phyloP scores from a whole-genome alignment of 352 stramenopile species.

The Globisporangium nodosum region DNA sequence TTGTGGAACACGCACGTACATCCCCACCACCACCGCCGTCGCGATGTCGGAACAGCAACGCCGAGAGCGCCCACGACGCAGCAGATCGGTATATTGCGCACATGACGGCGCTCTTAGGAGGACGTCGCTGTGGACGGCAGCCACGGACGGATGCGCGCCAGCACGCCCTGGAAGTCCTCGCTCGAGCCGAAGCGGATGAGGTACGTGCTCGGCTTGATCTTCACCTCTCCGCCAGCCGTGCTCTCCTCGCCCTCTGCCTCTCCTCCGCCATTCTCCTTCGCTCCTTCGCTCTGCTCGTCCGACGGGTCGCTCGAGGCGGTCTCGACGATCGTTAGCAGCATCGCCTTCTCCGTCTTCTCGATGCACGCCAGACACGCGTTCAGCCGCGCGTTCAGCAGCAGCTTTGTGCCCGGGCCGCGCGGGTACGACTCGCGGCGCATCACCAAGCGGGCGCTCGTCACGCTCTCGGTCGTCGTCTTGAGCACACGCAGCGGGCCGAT shows the following conservation, averaged over 20 bases:
- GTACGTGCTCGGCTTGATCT: slow-evolving; percentile 67
- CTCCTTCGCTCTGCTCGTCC: background rate
- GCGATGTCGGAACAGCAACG: too few species aligned
- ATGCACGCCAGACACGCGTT: slow-evolving; percentile 55
- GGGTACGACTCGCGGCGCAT: slow-evolving; percentile 79
- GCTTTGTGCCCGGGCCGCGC: slow-evolving; percentile 63
- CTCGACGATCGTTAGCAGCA: slow-evolving; percentile 64
- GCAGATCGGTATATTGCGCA: background rate
- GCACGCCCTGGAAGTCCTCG: slow-evolving; percentile 53
- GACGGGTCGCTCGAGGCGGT: slow-evolving; percentile 17
- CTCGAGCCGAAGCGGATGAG: slow-evolving; percentile 55
- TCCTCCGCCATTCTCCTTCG: background rate
- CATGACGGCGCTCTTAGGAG: background rate
- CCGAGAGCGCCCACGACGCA: too few species aligned
- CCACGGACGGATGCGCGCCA: slow-evolving; percentile 37
- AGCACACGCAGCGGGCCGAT: slow-evolving; percentile 68
- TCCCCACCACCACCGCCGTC: too few species aligned
- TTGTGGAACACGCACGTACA: too few species aligned
- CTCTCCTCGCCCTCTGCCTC: background rate
- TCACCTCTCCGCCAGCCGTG: slow-evolving; percentile 14
- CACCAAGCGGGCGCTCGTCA: slow-evolving; percentile 51
- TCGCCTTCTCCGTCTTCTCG: slow-evolving; percentile 74
- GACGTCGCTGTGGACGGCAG: slow-evolving; percentile 18
- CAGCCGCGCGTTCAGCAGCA: slow-evolving; percentile 69
- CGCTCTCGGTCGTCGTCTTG: slow-evolving; percentile 34